Evolutionary conservation across 2,329 filamentous ascomycete genomes (phyloP), one percentile per base, ranked within the genome.

Genomic region (Ophiostoma triangulosporum): DNA sequence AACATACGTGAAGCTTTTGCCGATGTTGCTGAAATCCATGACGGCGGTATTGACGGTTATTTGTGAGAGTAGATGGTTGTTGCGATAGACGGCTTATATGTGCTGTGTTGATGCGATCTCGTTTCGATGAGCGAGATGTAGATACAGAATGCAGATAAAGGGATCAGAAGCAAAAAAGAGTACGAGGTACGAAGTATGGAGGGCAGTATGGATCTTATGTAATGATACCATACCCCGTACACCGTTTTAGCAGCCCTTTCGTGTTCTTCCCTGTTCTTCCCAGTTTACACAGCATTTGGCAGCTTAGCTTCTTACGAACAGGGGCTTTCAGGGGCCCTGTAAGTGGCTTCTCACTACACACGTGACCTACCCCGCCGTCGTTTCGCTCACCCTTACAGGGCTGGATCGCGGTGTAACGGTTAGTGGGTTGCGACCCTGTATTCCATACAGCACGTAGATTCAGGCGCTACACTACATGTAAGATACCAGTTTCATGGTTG

Each of bases 21-120:
- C 72, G 55, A 80, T 69, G 60, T 70, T 76, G 65, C 77, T 78
- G 70, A 80, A 80, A 62, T 80, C 76, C 76, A 79, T 80, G 55
- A 58, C 66, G 54, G 58, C 59, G 50, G 56, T 54, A 22, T 50
- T 33, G 29, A 12, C 20, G 38, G 38, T 48, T 31, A 17, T 3
- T 27, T 48, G 26, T 17, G 12, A 31, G 9, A 46, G 15, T 17
- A 22, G 17, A 9, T 29, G n/a, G 15, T 22, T 29, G 8, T 46
- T 17, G 35, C 14, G 14, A 35, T 14, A 35, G 14, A 17, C n/a
- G n/a, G n/a, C 26, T 8, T 17, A 17, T 46, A 6, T 17, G 6
- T 40, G 20, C 17, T 35, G 17, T 12, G 36, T 22, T 1, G 36
- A 24, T 40, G 36, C 20, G 36, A 24, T 40, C 1, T 45, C n/a